Evolutionary conservation across 1,284 basidiomycete species (phyloP), one percentile per base, ranked within the genome.

Genomic region (Vanrija pseudolonga): DNA sequence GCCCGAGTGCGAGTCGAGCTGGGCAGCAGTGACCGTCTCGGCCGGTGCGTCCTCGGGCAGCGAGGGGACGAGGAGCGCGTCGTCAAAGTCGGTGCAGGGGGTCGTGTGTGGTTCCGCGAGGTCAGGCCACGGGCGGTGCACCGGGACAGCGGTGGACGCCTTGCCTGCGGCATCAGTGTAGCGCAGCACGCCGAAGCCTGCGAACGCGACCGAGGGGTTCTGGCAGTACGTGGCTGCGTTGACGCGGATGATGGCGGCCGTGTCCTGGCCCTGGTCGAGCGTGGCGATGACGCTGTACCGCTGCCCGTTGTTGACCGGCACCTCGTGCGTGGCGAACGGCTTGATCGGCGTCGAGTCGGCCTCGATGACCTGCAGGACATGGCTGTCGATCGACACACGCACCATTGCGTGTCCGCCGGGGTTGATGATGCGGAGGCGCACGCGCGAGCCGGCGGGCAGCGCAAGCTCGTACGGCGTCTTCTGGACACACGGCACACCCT

Each of bases 201-300:
- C 14, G 14, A 32, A 32, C 6, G 2, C 2, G 32, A 41, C 53
- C 17, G 28, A n/a, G 3, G 53, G 48, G 48, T 50, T 50, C 18
- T 47, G 45, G 39, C 53, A 55, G 18, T 24, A 46, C 6, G 53
- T 61, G 44, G 62, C 68, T 15, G 62, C 57, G 28, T 57, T 51
- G 4, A 65, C 59, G 18, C 74, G 63, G 8, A 76, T 51, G 55
- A 68, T 72, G 9, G 62, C 55, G 47, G 64, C 61, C 3, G 69
- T 67, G 2, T 40, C 52, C 0, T 39, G 36, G 37, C 68, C 65
- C 24, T 60, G 45, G 18, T 55, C 51, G 8, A 72, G 69, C 45
- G 70, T 50, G n/a, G 74, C 42, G 37, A 74, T 45, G 36, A 64
- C 60, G 11, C 67, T 70, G 47, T 67, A 68, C 47, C 74, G 64